phyloP scores from a whole-genome alignment of 306 rosid species.

The Quillaja saponaria region DNA sequence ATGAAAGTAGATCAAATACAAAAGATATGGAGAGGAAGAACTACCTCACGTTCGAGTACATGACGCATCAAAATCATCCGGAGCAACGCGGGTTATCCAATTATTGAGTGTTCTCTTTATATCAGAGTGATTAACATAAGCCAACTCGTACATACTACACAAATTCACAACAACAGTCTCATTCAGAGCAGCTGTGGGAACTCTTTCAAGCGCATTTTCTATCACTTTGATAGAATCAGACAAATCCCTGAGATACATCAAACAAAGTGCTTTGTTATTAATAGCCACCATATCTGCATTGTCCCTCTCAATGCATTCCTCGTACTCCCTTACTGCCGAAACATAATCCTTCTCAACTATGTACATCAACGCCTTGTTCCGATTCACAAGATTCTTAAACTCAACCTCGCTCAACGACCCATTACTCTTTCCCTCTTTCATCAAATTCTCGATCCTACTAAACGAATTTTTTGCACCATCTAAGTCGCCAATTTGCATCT shows the following conservation, averaged over 20 bases:
- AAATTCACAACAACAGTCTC: conserved; percentile 83
- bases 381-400: conserved; percentile 59
- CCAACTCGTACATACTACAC: conserved; percentile 97
- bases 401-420: conserved; percentile 58
- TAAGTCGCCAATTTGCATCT: conserved; percentile 79
- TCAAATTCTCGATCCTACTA: conserved; percentile 50
- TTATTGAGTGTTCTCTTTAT: conserved; percentile 80
- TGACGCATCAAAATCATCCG: conserved; percentile 85
- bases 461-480: conserved; percentile 80
- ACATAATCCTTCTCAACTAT: conserved; percentile 89
- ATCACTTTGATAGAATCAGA: conserved; percentile 88
- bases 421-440: conserved; percentile 42
- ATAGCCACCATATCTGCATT: conserved; percentile 62
- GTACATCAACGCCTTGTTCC: conserved; percentile 79
- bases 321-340: conserved; percentile 92
- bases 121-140: conserved; percentile 91
- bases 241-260: conserved; percentile 92
- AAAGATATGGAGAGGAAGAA: conserved; percentile 5
- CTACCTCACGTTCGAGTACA: conserved; percentile 78
- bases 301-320: conserved; percentile 84
- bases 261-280: conserved; percentile 83
- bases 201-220: conserved; percentile 86
- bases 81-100: conserved; percentile 96
- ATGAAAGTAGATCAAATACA: neutral
- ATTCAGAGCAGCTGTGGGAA: conserved; percentile 80